Conservation (phyloP, 2,329 filamentous ascomycete genomes). For the Xylaria sp. region DNA sequence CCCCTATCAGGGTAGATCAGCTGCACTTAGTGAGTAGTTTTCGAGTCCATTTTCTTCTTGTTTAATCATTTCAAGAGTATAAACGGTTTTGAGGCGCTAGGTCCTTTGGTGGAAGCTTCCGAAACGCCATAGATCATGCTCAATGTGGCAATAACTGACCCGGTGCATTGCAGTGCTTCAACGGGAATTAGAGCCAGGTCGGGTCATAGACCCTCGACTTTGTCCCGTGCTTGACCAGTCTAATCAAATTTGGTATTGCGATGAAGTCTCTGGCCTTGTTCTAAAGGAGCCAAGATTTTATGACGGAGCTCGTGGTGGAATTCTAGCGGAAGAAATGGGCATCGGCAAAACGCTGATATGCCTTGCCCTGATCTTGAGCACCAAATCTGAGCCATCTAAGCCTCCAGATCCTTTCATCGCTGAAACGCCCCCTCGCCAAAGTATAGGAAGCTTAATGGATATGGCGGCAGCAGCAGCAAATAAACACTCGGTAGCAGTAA, state of each 20-base stretch:
- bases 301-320: constrained; percentile 79
- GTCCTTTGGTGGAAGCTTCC: background rate
- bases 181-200: constrained; percentile 74
- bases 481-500: constrained; percentile 68
- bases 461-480: constrained; percentile 80
- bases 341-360: constrained; percentile 90
- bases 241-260: constrained; percentile 75
- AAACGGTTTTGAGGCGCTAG: background rate
- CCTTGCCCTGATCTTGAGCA: constrained; percentile 79
- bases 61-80: background rate
- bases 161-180: constrained; percentile 69
- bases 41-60: background rate
- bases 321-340: constrained; percentile 84
- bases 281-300: constrained; percentile 76
- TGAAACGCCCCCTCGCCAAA: constrained; percentile 54
- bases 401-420: constrained; percentile 70
- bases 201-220: constrained; percentile 79
- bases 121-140: background rate
- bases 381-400: constrained; percentile 72
- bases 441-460: constrained; percentile 71
- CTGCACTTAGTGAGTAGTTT: constrained; percentile 67
- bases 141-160: background rate
- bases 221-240: constrained; percentile 68
- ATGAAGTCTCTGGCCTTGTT: constrained; percentile 71
- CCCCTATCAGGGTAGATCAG: constrained; percentile 82